A percentile compares a stretch with the other conserved stretches of the same genome.
phyloP scores from a whole-genome alignment of 163 green algal species.

The Chlamydomonas reinhardtii region DNA sequence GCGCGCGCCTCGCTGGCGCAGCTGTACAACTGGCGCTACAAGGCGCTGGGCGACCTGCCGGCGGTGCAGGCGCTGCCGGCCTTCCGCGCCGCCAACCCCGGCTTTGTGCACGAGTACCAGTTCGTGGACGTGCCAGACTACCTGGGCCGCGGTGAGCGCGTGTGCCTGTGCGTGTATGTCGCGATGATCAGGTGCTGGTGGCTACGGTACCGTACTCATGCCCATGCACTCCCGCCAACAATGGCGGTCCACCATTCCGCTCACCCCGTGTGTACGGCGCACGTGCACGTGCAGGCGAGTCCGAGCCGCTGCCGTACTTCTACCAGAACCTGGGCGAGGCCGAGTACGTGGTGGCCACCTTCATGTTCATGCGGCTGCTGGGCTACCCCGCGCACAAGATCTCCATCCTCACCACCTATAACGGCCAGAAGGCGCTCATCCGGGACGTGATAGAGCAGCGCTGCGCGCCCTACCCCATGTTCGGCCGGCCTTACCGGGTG shows the following conservation, averaged over 20 bases:
- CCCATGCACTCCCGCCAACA: no score
- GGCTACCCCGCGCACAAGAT: conserved; percentile 95
- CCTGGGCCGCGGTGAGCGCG: conserved; percentile 71
- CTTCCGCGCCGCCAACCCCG: conserved; percentile 81
- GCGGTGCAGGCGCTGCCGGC: conserved; percentile 65
- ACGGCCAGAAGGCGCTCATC: conserved; percentile 96
- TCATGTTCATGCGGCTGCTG: conserved; percentile 95
- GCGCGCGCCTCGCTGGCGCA: conserved; percentile 85
- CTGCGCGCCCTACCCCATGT: conserved; percentile 89
- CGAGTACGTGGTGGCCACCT: conserved; percentile 78
- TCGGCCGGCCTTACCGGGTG: conserved; percentile 90
- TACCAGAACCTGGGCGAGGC: conserved; percentile 95
- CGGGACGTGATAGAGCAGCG: conserved; percentile 91
- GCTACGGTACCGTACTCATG: no score
- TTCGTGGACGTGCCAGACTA: conserved; percentile 94
- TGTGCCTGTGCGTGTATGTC: no score
- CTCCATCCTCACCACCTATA: conserved; percentile 97
- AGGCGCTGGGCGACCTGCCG: conserved; percentile 90
- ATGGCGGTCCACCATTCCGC: no score
- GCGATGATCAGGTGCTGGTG: no score
- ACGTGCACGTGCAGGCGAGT: no score
- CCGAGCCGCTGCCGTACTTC: conserved; percentile 92
- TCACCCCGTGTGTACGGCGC: no score
- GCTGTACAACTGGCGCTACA: conserved; percentile 99
- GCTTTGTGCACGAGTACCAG: conserved; percentile 94